Percentiles rank a stretch among this genome's conserved stretches.
Evolutionary conservation across 2,329 filamentous ascomycete species (phyloP).

Genomic region (Elsinoe perseae): DNA sequence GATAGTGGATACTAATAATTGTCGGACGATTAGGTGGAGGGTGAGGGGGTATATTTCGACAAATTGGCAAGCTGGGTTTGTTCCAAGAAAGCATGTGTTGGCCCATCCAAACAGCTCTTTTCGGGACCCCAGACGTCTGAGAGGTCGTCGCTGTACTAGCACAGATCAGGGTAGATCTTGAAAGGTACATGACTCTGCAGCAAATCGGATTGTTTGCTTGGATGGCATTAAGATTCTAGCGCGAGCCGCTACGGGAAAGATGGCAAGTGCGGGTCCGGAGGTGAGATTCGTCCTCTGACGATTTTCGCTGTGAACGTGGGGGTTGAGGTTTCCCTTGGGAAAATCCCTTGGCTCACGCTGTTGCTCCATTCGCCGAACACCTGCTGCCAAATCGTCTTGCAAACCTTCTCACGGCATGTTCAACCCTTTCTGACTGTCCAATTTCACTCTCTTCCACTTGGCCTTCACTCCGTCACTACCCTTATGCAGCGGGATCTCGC

Average conservation of each 20-base stretch:
- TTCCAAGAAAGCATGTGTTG: neutral
- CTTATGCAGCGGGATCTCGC: constrained; percentile 48
- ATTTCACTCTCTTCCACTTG: neutral
- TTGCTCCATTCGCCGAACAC: constrained; percentile 1
- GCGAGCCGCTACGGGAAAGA: constrained; percentile 6
- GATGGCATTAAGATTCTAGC: neutral
- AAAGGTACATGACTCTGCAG: neutral
- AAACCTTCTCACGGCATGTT: constrained; percentile 4
- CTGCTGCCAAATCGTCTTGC: neutral
- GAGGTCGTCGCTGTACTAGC: neutral
- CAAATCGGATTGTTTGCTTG: neutral
- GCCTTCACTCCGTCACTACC: neutral
- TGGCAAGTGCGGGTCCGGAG: constrained; percentile 1
- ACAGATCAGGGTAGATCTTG: neutral
- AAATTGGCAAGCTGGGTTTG: neutral
- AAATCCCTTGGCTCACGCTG: constrained; percentile 8
- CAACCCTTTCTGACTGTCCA: neutral
- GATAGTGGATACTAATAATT: neutral
- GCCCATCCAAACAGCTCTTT: neutral
- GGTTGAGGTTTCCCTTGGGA: neutral
- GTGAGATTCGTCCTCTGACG: constrained; percentile 8
- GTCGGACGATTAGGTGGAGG: constrained; percentile 8
- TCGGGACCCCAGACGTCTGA: constrained; percentile 7
- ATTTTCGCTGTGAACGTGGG: neutral
- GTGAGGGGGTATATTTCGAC: neutral